These are phyloP conservation scores for Nothophaeocryptopus gaeumannii DNA, from an alignment of 2,329 filamentous ascomycete genomes.

Conservation along the genomic window DNA sequence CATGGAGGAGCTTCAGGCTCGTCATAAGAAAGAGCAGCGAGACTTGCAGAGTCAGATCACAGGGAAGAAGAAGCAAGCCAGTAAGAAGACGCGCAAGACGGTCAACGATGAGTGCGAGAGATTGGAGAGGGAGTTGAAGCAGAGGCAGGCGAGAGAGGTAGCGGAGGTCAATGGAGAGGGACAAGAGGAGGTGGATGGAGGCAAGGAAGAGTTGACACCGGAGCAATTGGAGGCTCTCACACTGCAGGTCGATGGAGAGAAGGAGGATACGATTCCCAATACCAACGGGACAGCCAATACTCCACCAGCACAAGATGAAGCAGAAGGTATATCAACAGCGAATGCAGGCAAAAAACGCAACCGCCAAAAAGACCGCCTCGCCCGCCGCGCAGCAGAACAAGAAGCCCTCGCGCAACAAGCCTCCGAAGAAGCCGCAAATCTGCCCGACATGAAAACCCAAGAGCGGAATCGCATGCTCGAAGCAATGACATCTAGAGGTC, in stretches of 20 bases:
- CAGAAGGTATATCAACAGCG: slow-evolving; percentile 25
- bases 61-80: slow-evolving; percentile 94
- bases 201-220: slow-evolving; percentile 9
- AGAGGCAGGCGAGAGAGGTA: slow-evolving; percentile 53
- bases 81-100: slow-evolving; percentile 68
- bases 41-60: slow-evolving; percentile 83
- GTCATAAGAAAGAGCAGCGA: slow-evolving; percentile 82
- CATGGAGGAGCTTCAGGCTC: slow-evolving; percentile 73
- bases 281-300: not conserved
- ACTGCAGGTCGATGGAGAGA: slow-evolving; percentile 17
- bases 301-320: not conserved
- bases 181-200: not conserved
- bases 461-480: slow-evolving; percentile 70
- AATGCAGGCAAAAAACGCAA: slow-evolving; percentile 68
- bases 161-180: slow-evolving; percentile 42
- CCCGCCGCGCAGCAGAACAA: slow-evolving; percentile 81
- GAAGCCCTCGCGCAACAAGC: slow-evolving; percentile 67
- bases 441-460: slow-evolving; percentile 68
- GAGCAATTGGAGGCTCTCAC: slow-evolving; percentile 25
- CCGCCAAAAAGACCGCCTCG: slow-evolving; percentile 85
- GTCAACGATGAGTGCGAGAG: slow-evolving; percentile 62
- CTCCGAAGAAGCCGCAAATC: slow-evolving; percentile 68
- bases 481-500: slow-evolving; percentile 60
- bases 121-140: slow-evolving; percentile 55
- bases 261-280: not conserved